Evolutionary conservation across 495 filamentous ascomycete species (phyloP), one percentile per base, ranked within the genome.

Genomic region (Alectoria sarmentosa): DNA sequence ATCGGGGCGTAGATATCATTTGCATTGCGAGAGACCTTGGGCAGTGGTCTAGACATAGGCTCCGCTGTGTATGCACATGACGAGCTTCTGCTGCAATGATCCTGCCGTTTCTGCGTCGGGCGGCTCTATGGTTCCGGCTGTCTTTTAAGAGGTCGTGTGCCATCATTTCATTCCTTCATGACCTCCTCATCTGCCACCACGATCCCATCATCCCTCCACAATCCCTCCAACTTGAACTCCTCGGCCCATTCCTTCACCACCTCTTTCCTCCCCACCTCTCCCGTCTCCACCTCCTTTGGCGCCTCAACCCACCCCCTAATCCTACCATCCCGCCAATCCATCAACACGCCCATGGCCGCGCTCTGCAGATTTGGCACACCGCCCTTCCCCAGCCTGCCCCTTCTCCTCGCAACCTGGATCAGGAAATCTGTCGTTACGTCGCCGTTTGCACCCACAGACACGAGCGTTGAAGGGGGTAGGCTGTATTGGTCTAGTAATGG

Each of bases 171-270:
- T 64, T 69, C 68, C 52, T 57, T n/a, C 67, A 66, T 66, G 9
- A 64, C 56, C 3, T 60, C 64, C 30, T 64, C 74, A 9, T 55
- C 66, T 36, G 75, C 76, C 48, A 76, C 74, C 39, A 71, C 76
- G 69, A 80, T 75, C 30, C 63, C 78, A 58, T 78, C 73, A 74
- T 89, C 84, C 2, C 88, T 90, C 88, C 90, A 96, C n/a, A 98
- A 73, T 0, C 92, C 94, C 70, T 97, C 94, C 41, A 98, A 81
- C 79, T 92, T 92, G 75, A 98, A 98, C 77, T 98, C 95, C 74
- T 88, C 84, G 6, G 92, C 90, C 95, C 94, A 97, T 74, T 94
- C 86, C 26, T 86, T 89, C 23, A 98, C 94, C 68, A 98, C 88
- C 76, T 88, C 83, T 75, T 91, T 91, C 32, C 76, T 78, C 34